phyloP scores from a whole-genome alignment of 768 basidiomycete genomes.

The Pluteus cervinus region DNA sequence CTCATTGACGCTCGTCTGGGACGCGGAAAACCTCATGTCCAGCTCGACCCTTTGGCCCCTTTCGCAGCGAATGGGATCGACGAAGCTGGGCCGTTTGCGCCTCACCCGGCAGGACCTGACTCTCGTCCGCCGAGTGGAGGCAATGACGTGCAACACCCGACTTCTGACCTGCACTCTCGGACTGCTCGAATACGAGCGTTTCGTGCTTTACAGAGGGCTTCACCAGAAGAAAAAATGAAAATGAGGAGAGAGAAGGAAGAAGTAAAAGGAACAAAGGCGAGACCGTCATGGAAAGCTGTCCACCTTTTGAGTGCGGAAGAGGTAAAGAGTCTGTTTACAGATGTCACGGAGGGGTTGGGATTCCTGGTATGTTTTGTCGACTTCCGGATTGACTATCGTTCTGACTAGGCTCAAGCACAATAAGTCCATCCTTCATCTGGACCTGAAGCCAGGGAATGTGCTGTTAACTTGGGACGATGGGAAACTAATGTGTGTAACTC shows the following conservation, averaged over 20 bases:
- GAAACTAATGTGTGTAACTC: conserved; percentile 56
- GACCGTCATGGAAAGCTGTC: conserved; percentile 60
- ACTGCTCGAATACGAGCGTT: conserved; percentile 75
- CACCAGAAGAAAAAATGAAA: conserved; percentile 57
- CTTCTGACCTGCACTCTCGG: conserved; percentile 41
- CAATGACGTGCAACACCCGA: no score
- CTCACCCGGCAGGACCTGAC: background rate
- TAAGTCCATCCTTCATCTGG: conserved; percentile 84
- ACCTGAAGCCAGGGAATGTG: conserved; percentile 93
- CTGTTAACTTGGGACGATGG: conserved; percentile 90
- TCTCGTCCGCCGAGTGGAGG: no score
- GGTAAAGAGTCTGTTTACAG: conserved; percentile 71
- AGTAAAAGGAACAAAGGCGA: conserved; percentile 16
- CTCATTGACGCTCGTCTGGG: conserved; percentile 79
- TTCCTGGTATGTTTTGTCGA: conserved; percentile 61
- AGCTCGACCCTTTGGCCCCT: conserved; percentile 31
- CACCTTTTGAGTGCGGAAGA: conserved; percentile 85
- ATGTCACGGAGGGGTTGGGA: conserved; percentile 80
- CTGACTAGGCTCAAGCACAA: conserved; percentile 48
- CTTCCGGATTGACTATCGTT: conserved; percentile 3
- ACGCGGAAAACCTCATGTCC: conserved; percentile 44
- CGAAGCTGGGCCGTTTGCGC: no score
- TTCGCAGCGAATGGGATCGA: no score
- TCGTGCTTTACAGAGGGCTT: conserved; percentile 58
- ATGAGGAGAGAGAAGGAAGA: conserved; percentile 48